Conservation (phyloP, 2,329 filamentous ascomycete genomes). For the Fusarium sp. region DNA sequence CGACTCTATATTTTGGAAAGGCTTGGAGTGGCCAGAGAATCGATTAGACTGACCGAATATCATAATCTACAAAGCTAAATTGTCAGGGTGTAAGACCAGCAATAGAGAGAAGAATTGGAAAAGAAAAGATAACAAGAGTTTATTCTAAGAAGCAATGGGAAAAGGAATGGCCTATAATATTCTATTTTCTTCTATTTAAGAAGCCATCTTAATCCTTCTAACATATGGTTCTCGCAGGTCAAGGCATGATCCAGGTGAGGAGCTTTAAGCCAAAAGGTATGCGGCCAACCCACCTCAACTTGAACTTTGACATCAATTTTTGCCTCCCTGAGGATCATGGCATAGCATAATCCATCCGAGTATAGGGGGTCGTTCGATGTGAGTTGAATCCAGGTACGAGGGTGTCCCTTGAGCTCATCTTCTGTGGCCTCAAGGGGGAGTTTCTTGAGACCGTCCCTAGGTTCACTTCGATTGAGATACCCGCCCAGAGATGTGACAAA, state of each 20-base stretch:
- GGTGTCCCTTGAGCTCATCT: slow-evolving; percentile 50
- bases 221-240: slow-evolving; percentile 57
- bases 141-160: neutral
- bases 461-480: slow-evolving; percentile 50
- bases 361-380: slow-evolving; percentile 65
- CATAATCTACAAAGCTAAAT: neutral
- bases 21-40: too few species aligned
- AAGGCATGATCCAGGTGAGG: slow-evolving; percentile 57
- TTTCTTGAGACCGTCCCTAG: slow-evolving; percentile 55
- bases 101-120: neutral
- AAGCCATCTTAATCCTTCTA: slow-evolving; percentile 58
- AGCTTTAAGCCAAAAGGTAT: slow-evolving; percentile 65
- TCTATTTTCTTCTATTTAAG: slow-evolving; percentile 18
- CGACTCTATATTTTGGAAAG: too few species aligned
- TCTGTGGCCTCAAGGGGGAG: slow-evolving; percentile 57
- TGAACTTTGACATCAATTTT: slow-evolving; percentile 57
- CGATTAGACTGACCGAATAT: too few species aligned
- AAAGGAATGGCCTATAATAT: neutral
- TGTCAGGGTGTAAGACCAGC: neutral
- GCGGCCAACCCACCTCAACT: slow-evolving; percentile 61
- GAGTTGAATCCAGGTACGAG: slow-evolving; percentile 62
- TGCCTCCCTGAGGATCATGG: slow-evolving; percentile 54
- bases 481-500: slow-evolving; percentile 55
- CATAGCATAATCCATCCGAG: slow-evolving; percentile 65
- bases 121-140: neutral